Evolutionary conservation across 305 asterid species (phyloP).

Genomic region (Salvia sclarea): DNA sequence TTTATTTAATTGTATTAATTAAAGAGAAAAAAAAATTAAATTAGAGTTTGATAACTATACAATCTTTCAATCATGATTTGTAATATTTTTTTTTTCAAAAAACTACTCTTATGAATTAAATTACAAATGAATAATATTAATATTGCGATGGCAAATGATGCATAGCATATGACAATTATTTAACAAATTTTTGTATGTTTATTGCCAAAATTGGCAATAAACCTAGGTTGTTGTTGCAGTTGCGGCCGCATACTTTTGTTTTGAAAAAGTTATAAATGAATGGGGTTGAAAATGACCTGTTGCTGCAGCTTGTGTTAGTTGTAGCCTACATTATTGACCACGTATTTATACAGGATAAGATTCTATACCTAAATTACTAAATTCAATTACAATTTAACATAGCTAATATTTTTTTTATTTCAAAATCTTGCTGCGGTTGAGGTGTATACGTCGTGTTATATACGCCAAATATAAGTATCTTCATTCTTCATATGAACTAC

Average conservation of each 20-base stretch:
- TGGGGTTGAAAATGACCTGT: constrained; percentile 25
- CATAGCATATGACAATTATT: constrained; percentile 29
- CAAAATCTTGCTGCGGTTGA: neutral
- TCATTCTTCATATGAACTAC: too few relatives aligned
- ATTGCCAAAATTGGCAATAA: constrained; percentile 45
- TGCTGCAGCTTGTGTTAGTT: constrained; percentile 17
- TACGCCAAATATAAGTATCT: neutral
- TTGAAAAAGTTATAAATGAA: constrained; percentile 10
- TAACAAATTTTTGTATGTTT: constrained; percentile 41
- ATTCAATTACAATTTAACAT: too few relatives aligned
- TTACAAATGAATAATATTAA: too few relatives aligned
- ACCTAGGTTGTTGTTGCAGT: constrained; percentile 41
- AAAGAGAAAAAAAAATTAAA: too few relatives aligned
- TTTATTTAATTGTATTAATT: too few relatives aligned
- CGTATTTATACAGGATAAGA: constrained; percentile 2
- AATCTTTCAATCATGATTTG: too few relatives aligned
- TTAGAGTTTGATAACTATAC: too few relatives aligned
- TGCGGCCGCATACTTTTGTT: neutral
- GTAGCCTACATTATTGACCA: constrained; percentile 19
- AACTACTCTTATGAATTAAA: too few relatives aligned
- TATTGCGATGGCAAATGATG: too few relatives aligned
- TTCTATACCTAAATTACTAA: neutral
- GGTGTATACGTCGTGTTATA: neutral
- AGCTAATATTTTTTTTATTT: too few relatives aligned
- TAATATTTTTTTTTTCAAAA: too few relatives aligned